Percentiles rank a stretch among this genome's conserved stretches.
These are phyloP conservation scores for Rhizopogon vinicolor DNA, from an alignment of 768 basidiomycete species.

Conservation along the genomic window DNA sequence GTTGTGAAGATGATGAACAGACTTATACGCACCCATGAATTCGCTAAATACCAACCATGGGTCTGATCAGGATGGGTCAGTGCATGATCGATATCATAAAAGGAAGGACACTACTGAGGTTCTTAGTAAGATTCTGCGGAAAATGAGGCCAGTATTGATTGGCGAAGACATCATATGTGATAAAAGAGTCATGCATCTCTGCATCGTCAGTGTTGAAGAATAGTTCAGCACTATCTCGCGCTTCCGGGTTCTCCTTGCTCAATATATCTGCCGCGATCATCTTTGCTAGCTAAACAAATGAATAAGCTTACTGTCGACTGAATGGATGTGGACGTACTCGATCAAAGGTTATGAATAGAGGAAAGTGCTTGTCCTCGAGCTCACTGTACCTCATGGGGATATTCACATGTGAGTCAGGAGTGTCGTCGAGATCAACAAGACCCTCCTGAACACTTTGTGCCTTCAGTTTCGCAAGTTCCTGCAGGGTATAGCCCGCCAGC, in stretches of 20 bases:
- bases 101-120: constrained; percentile 38
- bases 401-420: no score
- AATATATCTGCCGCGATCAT: constrained; percentile 23
- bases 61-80: constrained; percentile 33
- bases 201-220: constrained; percentile 14
- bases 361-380: constrained; percentile 43
- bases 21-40: constrained; percentile 46
- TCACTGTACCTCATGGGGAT: no score
- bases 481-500: no score
- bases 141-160: constrained; percentile 58
- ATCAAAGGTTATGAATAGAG: constrained; percentile 66
- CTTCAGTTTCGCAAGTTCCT: no score
- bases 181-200: constrained; percentile 16
- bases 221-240: constrained; percentile 3
- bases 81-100: not conserved
- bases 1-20: not conserved
- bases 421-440: no score
- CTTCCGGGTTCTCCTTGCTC: constrained; percentile 2
- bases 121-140: constrained; percentile 43
- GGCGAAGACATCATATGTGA: constrained; percentile 47
- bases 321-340: constrained; percentile 32
- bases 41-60: constrained; percentile 61
- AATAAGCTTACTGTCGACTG: not conserved
- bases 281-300: constrained; percentile 11
- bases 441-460: no score